Conservation (phyloP, 2,329 filamentous ascomycete genomes). For the Alternaria sp. region DNA sequence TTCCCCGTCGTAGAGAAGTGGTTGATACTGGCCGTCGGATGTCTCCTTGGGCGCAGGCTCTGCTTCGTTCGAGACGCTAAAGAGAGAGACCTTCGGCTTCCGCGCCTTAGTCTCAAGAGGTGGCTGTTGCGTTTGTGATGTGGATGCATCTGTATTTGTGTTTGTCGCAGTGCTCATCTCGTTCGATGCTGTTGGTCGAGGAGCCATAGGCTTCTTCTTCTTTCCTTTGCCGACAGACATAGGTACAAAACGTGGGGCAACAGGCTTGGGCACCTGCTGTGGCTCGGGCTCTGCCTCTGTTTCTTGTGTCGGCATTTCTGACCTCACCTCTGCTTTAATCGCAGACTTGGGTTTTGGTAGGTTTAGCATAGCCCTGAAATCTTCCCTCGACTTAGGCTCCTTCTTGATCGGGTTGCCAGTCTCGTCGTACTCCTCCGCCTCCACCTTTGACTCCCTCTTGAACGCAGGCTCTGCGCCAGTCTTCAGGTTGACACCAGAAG, state of each 20-base stretch:
- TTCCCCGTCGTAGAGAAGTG: conserved; percentile 45
- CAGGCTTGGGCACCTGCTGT: conserved; percentile 68
- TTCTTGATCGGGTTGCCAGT: conserved; percentile 44
- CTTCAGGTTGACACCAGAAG: conserved; percentile 74
- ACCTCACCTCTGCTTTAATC: conserved; percentile 40
- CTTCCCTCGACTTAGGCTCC: conserved; percentile 41
- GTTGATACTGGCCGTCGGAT: conserved; percentile 47
- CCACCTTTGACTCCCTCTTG: conserved; percentile 64
- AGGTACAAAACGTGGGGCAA: conserved; percentile 85
- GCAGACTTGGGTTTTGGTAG: conserved; percentile 45
- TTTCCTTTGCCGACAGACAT: conserved; percentile 82
- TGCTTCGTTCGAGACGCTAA: conserved; percentile 65
- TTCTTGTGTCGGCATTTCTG: neutral
- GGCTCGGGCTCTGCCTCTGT: conserved; percentile 57
- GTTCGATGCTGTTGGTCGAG: conserved; percentile 15
- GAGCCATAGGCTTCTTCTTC: conserved; percentile 49
- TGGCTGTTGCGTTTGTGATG: conserved; percentile 16
- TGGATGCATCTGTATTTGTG: neutral
- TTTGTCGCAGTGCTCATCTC: conserved; percentile 4
- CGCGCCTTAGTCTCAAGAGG: conserved; percentile 35
- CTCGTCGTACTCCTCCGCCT: conserved; percentile 45
- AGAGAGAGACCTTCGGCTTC: conserved; percentile 73
- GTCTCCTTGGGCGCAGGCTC: conserved; percentile 33
- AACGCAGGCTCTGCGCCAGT: conserved; percentile 87
- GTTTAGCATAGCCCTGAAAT: conserved; percentile 44